Evolutionary conservation across 2,329 filamentous ascomycete genomes (phyloP).

Genomic region (Alternaria metachromatica): DNA sequence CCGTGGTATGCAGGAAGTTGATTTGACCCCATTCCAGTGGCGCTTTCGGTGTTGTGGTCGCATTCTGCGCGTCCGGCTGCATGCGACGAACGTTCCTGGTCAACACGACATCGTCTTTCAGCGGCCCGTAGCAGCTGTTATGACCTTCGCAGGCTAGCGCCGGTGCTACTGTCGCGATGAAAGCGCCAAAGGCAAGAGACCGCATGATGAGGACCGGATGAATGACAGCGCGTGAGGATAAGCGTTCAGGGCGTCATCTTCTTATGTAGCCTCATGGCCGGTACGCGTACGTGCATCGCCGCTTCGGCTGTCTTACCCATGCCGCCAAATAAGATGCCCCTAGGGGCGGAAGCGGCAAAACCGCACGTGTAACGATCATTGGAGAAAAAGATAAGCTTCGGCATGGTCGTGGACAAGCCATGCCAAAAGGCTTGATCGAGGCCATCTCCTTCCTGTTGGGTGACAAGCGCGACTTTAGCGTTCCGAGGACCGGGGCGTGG

Average conservation of each 20-base stretch:
- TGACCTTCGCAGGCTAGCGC: constrained; percentile 40
- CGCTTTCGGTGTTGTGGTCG: constrained; percentile 44
- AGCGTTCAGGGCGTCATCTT: not conserved
- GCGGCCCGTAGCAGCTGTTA: constrained; percentile 49
- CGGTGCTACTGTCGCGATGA: constrained; percentile 14
- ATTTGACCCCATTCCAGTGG: constrained; percentile 68
- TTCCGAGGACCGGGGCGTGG: constrained; percentile 5
- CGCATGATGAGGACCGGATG: constrained; percentile 16
- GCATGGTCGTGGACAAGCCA: constrained; percentile 20
- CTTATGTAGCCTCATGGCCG: constrained; percentile 9
- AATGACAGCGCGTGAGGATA: not conserved
- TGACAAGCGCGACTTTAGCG: constrained; percentile 23
- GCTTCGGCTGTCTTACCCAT: not conserved
- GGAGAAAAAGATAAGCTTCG: constrained; percentile 28
- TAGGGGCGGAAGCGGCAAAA: not conserved
- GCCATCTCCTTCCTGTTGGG: constrained; percentile 27
- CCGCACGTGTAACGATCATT: constrained; percentile 23
- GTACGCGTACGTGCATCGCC: not conserved
- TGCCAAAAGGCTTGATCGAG: constrained; percentile 24
- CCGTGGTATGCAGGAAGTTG: constrained; percentile 71
- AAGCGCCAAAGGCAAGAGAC: constrained; percentile 5
- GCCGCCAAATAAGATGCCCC: not conserved
- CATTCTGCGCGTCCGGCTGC: constrained; percentile 54
- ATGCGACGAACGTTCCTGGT: constrained; percentile 52
- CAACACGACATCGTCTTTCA: constrained; percentile 48